These are phyloP conservation scores for Fusarium incarnatum DNA, from an alignment of 2,329 filamentous ascomycete genomes.

Conservation along the genomic window DNA sequence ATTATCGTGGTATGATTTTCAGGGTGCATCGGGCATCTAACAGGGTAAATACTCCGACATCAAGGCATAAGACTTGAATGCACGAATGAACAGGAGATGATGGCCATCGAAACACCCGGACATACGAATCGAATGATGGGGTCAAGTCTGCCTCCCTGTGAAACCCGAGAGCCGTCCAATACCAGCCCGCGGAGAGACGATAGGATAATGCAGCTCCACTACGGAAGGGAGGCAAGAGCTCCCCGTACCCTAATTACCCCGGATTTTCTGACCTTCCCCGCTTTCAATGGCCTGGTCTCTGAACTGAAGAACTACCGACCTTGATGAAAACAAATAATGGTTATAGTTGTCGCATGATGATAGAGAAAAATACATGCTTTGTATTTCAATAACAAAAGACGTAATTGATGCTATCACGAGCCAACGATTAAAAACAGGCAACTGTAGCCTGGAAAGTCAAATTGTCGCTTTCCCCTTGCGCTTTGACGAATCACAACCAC, in stretches of 20 bases:
- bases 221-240: constrained; percentile 34
- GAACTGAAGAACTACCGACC: constrained; percentile 36
- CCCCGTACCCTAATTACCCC: constrained; percentile 45
- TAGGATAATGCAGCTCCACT: constrained; percentile 36
- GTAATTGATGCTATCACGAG: not conserved
- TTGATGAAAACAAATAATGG: constrained; percentile 6
- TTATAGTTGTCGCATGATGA: constrained; percentile 24
- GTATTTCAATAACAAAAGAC: not conserved
- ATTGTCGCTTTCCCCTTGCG: constrained; percentile 23
- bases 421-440: not conserved
- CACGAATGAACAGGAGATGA: not conserved
- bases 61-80: not conserved
- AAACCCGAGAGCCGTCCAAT: constrained; percentile 24
- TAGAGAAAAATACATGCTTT: not conserved
- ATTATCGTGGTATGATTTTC: not conserved
- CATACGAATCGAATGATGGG: constrained; percentile 35
- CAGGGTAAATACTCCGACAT: constrained; percentile 3
- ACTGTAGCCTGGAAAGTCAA: constrained; percentile 2
- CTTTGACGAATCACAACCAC: constrained; percentile 39
- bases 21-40: constrained; percentile 4
- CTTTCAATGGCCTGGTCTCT: constrained; percentile 23
- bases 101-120: constrained; percentile 27
- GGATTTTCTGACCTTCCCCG: constrained; percentile 44
- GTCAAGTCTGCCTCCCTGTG: not conserved
- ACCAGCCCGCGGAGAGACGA: constrained; percentile 6